Evolutionary conservation across 805 yeast genomes (phyloP).

Genomic region (Jamesozyma lodderae): DNA sequence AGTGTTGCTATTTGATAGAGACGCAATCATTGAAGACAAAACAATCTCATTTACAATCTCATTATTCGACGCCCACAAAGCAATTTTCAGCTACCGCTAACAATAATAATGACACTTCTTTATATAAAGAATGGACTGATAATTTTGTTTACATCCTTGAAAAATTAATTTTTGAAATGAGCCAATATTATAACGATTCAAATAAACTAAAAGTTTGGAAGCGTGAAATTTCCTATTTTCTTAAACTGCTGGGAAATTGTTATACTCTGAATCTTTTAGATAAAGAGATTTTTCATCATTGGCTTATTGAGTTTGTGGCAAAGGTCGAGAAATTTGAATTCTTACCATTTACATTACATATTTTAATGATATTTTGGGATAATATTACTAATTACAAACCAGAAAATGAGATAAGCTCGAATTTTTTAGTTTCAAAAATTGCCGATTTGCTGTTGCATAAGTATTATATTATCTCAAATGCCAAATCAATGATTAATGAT

Average conservation of each 20-base stretch:
- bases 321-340: slow-evolving; percentile 32
- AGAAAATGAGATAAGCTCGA: slow-evolving; percentile 7
- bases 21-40: slow-evolving; percentile 17
- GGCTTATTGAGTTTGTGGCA: slow-evolving; percentile 50
- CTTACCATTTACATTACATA: slow-evolving; percentile 41
- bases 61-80: slow-evolving; percentile 7
- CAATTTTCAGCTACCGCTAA: slow-evolving; percentile 10
- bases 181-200: slow-evolving; percentile 22
- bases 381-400: slow-evolving; percentile 37
- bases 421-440: slow-evolving; percentile 50
- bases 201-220: slow-evolving; percentile 33
- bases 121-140: slow-evolving; percentile 87
- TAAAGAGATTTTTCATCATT: slow-evolving; percentile 47
- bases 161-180: slow-evolving; percentile 28
- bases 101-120: slow-evolving; percentile 23
- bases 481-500: slow-evolving; percentile 30
- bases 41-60: slow-evolving; percentile 4
- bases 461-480: slow-evolving; percentile 32
- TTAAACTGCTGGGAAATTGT: slow-evolving; percentile 53
- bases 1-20: slow-evolving; percentile 80
- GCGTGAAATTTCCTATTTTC: slow-evolving; percentile 46
- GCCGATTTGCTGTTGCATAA: slow-evolving; percentile 50
- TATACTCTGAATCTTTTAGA: slow-evolving; percentile 64
- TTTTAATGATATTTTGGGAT: slow-evolving; percentile 63
- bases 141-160: slow-evolving; percentile 53